Conservation (phyloP, 2,329 filamentous ascomycete genomes). For the Ophiostoma piceae region DNA sequence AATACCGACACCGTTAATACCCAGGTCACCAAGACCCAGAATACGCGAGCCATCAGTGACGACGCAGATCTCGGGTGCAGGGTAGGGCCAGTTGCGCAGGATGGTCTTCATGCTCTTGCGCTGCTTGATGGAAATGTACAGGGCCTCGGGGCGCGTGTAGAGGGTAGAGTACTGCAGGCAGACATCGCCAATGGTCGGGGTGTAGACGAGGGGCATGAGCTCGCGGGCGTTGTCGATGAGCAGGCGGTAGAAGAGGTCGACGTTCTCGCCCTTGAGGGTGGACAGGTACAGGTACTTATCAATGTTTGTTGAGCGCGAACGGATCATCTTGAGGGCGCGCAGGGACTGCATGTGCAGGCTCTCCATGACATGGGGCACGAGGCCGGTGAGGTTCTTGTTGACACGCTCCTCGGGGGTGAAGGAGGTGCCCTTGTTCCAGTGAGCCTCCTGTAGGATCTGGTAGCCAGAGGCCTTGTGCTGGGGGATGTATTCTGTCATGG, state of each 20-base stretch:
- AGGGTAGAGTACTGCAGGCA: slow-evolving; percentile 94
- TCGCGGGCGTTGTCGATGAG: slow-evolving; percentile 70
- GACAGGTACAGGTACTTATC: slow-evolving; percentile 84
- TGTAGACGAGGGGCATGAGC: slow-evolving; percentile 80
- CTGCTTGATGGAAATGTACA: slow-evolving; percentile 96
- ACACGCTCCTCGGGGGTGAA: slow-evolving; percentile 61
- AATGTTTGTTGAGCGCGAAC: slow-evolving; percentile 61
- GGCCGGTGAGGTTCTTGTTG: slow-evolving; percentile 59
- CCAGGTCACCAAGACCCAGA: slow-evolving; percentile 87
- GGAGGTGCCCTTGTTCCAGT: slow-evolving; percentile 62
- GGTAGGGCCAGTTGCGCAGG: slow-evolving; percentile 87
- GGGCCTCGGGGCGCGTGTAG: slow-evolving; percentile 88
- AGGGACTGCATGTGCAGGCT: slow-evolving; percentile 55
- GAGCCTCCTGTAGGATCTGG: slow-evolving; percentile 56
- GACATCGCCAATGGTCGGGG: slow-evolving; percentile 88
- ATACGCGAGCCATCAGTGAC: slow-evolving; percentile 94
- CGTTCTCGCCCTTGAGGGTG: slow-evolving; percentile 67
- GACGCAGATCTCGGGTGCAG: slow-evolving; percentile 88
- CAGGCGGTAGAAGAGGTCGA: slow-evolving; percentile 77
- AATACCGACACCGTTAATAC: slow-evolving; percentile 96
- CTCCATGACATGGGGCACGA: slow-evolving; percentile 61
- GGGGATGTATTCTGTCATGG: slow-evolving; percentile 49
- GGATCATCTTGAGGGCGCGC: slow-evolving; percentile 69
- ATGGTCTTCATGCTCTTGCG: slow-evolving; percentile 83
- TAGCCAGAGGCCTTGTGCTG: slow-evolving; percentile 52